Conservation (phyloP, 1,139 yeast genomes). For the Lodderomyces theae region DNA sequence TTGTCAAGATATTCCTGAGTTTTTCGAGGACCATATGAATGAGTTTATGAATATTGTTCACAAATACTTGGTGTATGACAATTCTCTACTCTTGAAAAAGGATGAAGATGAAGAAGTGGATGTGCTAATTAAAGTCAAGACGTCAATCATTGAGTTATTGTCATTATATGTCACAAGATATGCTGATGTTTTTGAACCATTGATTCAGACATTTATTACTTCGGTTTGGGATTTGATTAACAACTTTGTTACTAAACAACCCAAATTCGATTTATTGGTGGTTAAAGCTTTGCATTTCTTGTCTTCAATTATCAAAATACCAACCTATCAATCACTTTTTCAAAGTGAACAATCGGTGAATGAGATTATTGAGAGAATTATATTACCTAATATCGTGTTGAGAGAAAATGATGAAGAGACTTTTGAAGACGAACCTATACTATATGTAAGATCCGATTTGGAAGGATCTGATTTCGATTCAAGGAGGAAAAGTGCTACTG, state of each 20-base stretch:
- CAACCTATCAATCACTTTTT: slow-evolving; percentile 58
- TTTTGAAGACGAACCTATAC: slow-evolving; percentile 96
- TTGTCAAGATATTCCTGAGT: slow-evolving; percentile 97
- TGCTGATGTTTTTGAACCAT: slow-evolving; percentile 81
- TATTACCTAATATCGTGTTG: slow-evolving; percentile 82
- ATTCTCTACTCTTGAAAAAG: slow-evolving; percentile 52
- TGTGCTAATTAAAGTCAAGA: slow-evolving; percentile 67
- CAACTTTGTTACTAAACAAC: slow-evolving; percentile 57
- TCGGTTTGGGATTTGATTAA: slow-evolving; percentile 79
- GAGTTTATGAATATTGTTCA: slow-evolving; percentile 79
- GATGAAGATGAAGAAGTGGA: slow-evolving; percentile 73
- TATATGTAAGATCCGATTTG: slow-evolving; percentile 83
- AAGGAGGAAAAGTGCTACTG: slow-evolving; percentile 87
- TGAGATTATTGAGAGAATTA: slow-evolving; percentile 77
- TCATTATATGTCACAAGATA: slow-evolving; percentile 87
- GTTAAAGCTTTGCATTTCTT: slow-evolving; percentile 79
- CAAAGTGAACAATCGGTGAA: slow-evolving; percentile 65
- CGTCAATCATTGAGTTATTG: slow-evolving; percentile 80
- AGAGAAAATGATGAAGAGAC: slow-evolving; percentile 86
- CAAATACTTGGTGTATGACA: slow-evolving; percentile 64
- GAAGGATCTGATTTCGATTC: slow-evolving; percentile 96
- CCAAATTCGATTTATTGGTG: slow-evolving; percentile 80
- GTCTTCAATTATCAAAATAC: slow-evolving; percentile 75
- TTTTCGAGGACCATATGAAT: slow-evolving; percentile 86
- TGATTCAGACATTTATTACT: slow-evolving; percentile 75